phyloP scores from a whole-genome alignment of 345 rosid genomes.

The Melastoma malabathricum region DNA sequence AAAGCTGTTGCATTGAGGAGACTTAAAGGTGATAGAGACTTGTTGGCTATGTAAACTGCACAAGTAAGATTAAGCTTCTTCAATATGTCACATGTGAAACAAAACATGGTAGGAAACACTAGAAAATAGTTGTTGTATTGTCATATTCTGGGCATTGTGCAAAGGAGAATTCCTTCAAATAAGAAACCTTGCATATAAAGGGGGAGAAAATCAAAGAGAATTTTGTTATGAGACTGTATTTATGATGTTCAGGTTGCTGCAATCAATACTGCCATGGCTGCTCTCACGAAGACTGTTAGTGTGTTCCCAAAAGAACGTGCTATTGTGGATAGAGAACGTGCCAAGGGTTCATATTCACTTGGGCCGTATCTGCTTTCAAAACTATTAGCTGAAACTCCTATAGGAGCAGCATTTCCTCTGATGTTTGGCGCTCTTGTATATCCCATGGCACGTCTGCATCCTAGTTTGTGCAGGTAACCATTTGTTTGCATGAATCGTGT shows the following conservation, averaged over 20 bases:
- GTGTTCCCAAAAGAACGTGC: constrained; percentile 97
- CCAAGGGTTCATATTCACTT: constrained; percentile 73
- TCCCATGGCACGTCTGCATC: constrained; percentile 95
- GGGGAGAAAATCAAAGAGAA: no score
- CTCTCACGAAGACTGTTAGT: constrained; percentile 93
- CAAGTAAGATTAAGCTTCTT: no score
- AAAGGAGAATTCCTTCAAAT: no score
- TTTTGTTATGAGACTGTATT: no score
- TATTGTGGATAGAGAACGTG: constrained; percentile 85
- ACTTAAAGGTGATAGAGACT: no score
- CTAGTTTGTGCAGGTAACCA: constrained; percentile 53
- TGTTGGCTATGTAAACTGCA: no score
- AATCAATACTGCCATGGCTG: constrained; percentile 99
- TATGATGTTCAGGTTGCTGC: constrained; percentile 54
- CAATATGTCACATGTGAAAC: no score
- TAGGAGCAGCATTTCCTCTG: constrained; percentile 91
- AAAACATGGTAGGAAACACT: no score
- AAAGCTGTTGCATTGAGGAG: background rate
- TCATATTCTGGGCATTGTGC: no score
- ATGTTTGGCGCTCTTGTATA: constrained; percentile 88
- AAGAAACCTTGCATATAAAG: no score
- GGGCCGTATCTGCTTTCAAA: constrained; percentile 94
- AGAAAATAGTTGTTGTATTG: no score
- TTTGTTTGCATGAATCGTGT: no score
- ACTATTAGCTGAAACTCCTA: constrained; percentile 82